These are phyloP conservation scores for Fremontodendron californicum DNA, from an alignment of 345 rosid genomes.

Conservation along the genomic window DNA sequence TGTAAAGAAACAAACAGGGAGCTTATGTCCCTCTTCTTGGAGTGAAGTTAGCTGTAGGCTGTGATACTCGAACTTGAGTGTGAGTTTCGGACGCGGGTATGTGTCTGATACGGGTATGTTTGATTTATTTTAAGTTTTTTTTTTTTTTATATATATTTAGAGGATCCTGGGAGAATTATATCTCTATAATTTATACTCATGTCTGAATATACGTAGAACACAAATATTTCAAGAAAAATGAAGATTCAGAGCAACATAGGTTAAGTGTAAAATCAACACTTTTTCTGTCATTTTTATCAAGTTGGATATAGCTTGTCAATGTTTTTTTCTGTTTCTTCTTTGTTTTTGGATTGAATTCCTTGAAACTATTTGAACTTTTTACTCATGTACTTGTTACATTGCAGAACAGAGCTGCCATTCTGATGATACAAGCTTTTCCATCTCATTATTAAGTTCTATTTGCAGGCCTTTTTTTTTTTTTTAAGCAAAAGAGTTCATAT, in stretches of 20 bases:
- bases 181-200: too few species aligned
- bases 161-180: too few species aligned
- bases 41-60: slow-evolving; percentile 10
- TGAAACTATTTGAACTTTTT: background rate
- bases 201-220: too few species aligned
- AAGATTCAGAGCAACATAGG: too few species aligned
- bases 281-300: background rate
- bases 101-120: background rate
- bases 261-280: background rate
- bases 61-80: background rate
- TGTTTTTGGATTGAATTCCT: background rate
- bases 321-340: background rate
- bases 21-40: background rate
- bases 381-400: background rate
- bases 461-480: too few species aligned
- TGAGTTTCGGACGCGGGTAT: background rate
- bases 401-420: too few species aligned
- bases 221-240: too few species aligned
- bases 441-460: too few species aligned
- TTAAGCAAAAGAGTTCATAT: too few species aligned
- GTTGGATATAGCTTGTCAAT: background rate
- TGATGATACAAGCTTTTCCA: too few species aligned
- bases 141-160: too few species aligned
- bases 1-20: slow-evolving; percentile 20
- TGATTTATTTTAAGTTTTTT: background rate